Evolutionary conservation across 1,284 basidiomycete genomes (phyloP).

Genomic region (Gomphus sp.): DNA sequence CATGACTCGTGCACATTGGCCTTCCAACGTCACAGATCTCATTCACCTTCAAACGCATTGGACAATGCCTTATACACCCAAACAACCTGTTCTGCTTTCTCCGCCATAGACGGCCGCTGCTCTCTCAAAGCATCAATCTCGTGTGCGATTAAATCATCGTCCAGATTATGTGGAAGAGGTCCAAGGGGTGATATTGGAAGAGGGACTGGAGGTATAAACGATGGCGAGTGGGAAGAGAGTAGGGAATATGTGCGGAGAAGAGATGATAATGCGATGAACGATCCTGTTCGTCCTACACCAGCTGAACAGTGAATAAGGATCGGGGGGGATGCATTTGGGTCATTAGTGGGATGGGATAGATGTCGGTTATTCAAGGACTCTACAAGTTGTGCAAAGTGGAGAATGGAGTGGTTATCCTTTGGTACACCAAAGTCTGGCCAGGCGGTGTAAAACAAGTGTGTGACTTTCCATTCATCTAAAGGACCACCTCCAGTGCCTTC

Average conservation of each 20-base stretch:
- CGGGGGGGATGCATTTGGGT: conserved; percentile 49
- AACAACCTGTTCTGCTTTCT: conserved; percentile 55
- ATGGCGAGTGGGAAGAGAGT: conserved; percentile 26
- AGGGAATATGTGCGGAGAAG: conserved; percentile 51
- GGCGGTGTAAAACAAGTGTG: conserved; percentile 61
- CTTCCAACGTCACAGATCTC: background rate
- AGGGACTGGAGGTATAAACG: conserved; percentile 14
- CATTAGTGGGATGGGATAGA: conserved; percentile 12
- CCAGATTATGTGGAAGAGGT: conserved; percentile 35
- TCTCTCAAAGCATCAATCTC: conserved; percentile 74
- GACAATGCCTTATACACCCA: conserved; percentile 59
- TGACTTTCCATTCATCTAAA: conserved; percentile 24
- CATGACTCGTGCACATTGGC: background rate
- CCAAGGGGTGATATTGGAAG: conserved; percentile 45
- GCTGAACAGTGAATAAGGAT: conserved; percentile 82
- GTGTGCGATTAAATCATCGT: conserved; percentile 55
- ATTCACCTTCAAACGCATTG: conserved; percentile 20
- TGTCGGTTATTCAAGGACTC: conserved; percentile 47
- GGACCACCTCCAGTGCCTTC: background rate
- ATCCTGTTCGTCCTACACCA: conserved; percentile 85
- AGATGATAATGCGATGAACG: conserved; percentile 74
- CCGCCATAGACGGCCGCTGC: conserved; percentile 75
- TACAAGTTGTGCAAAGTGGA: conserved; percentile 54
- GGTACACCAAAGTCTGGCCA: conserved; percentile 86
- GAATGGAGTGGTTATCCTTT: conserved; percentile 43